These are phyloP conservation scores for Sphenostylis stenocarpa DNA, from an alignment of 306 rosid genomes.

Conservation along the genomic window DNA sequence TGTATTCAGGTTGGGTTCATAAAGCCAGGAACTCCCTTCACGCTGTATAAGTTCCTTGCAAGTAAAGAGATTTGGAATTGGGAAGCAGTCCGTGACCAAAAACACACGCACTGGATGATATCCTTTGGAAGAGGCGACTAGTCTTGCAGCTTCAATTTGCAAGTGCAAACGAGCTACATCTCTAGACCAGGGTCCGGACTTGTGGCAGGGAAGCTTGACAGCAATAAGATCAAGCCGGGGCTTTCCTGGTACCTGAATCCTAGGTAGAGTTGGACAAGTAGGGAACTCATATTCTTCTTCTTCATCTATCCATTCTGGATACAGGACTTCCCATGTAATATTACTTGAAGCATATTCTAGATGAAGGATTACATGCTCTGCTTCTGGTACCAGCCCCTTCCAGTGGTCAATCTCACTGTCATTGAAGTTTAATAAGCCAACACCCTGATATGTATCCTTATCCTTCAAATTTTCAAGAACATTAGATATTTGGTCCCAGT, in stretches of 20 bases:
- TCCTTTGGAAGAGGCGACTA: slow-evolving; percentile 74
- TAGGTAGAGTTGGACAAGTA: slow-evolving; percentile 73
- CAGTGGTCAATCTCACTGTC: slow-evolving; percentile 67
- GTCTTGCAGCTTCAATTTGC: slow-evolving; percentile 90
- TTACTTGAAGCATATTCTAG: slow-evolving; percentile 51
- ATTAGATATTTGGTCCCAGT: slow-evolving; percentile 70
- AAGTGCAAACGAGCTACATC: slow-evolving; percentile 86
- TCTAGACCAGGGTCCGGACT: slow-evolving; percentile 75
- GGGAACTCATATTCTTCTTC: slow-evolving; percentile 90
- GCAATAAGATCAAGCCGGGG: slow-evolving; percentile 81
- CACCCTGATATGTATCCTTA: slow-evolving; percentile 58
- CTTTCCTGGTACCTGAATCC: slow-evolving; percentile 59
- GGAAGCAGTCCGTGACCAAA: slow-evolving; percentile 73
- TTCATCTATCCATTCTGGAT: slow-evolving; percentile 96
- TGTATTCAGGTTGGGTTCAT: slow-evolving; percentile 55
- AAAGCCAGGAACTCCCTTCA: slow-evolving; percentile 81
- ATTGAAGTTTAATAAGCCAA: slow-evolving; percentile 82
- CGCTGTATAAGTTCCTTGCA: slow-evolving; percentile 67
- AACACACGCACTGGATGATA: slow-evolving; percentile 61
- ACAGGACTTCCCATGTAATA: slow-evolving; percentile 71
- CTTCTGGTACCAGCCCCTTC: slow-evolving; percentile 72
- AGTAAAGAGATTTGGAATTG: slow-evolving; percentile 70
- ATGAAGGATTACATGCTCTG: slow-evolving; percentile 57
- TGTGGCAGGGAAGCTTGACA: slow-evolving; percentile 83
- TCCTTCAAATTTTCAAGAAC: slow-evolving; percentile 51